Conservation (phyloP, 2,329 filamentous ascomycete species). For the Sclerotinia glacialis region DNA sequence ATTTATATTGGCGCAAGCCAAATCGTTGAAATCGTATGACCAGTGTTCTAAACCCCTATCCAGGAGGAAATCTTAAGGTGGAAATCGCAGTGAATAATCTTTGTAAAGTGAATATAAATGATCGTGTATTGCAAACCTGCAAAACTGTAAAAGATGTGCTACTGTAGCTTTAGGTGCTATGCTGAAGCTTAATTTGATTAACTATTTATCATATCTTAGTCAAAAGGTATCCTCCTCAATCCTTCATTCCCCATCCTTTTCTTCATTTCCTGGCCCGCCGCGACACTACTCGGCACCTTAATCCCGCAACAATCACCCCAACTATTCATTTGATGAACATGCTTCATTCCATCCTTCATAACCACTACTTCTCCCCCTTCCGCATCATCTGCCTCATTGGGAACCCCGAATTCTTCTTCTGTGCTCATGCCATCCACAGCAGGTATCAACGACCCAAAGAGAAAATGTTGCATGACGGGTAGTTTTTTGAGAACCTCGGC, state of each 20-base stretch:
- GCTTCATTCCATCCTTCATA: slow-evolving; percentile 63
- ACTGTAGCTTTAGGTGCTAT: neutral
- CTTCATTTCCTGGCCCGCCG: slow-evolving; percentile 82
- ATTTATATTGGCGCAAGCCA: too few species aligned
- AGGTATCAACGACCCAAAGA: slow-evolving; percentile 84
- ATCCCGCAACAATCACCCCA: slow-evolving; percentile 99
- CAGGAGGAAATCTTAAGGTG: too few species aligned
- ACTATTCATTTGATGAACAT: slow-evolving; percentile 67
- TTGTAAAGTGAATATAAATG: too few species aligned
- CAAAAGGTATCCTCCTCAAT: slow-evolving; percentile 77
- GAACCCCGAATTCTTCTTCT: slow-evolving; percentile 51
- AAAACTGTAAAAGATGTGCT: neutral
- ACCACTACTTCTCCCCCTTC: slow-evolving; percentile 60
- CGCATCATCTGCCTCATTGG: slow-evolving; percentile 49
- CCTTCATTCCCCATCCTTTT: slow-evolving; percentile 63
- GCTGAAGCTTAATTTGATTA: neutral
- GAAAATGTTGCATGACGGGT: slow-evolving; percentile 97
- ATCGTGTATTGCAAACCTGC: neutral
- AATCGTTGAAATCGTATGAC: too few species aligned
- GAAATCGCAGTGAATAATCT: too few species aligned
- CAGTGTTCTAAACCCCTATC: too few species aligned
- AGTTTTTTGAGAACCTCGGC: slow-evolving; percentile 89
- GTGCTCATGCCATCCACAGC: slow-evolving; percentile 78
- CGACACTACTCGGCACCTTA: slow-evolving; percentile 90
- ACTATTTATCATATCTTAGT: slow-evolving; percentile 46